Evolutionary conservation across 2,329 filamentous ascomycete genomes (phyloP), one percentile per base, ranked within the genome.

Genomic region (Fusarium equiseti): DNA sequence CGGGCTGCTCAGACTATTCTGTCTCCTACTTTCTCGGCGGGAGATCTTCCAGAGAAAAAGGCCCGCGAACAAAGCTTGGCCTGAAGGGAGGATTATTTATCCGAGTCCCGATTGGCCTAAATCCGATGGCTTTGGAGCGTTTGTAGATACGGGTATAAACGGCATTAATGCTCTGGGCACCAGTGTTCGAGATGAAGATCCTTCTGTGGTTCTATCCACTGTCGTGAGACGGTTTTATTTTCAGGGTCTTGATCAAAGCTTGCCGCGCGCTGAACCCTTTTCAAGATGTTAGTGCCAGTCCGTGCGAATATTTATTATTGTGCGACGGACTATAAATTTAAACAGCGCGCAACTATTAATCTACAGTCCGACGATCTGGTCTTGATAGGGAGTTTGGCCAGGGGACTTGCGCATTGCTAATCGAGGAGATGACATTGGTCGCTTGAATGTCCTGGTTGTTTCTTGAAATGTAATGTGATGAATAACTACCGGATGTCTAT

Each of bases 121-220:
- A 29, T 43, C 3, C 20, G 12, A n/a, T 8, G 11, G 48, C 0
- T 11, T 0, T n/a, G 5, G 2, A 52, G 50, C 3, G 35, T 6
- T 7, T 7, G 35, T 43, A 32, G 50, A 43, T 20, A 27, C 50
- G 50, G 50, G 8, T 8, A 53, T 43, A 43, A 38, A 53, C 24
- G 24, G 50, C 50, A 42, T 53, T 53, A 43, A 27, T 18, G 6
- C 18, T 12, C 8, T 2, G 11, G 15, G 5, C 22, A 29, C 24
- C 38, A 29, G 45, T 48, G 45, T 48, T 48, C 8, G 22, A 24
- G 12, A 8, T 48, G 26, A 4, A 48, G n/a, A 53, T 53, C 50
- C 50, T 53, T 53, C 24, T 53, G 50, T 53, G 50, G 50, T 53
- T 13, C 50, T 43, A 8, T 18, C 35, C 50, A 43, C 50, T 43